Conservation (phyloP, 2,329 filamentous ascomycete species). For the Karstenula rhodostoma region DNA sequence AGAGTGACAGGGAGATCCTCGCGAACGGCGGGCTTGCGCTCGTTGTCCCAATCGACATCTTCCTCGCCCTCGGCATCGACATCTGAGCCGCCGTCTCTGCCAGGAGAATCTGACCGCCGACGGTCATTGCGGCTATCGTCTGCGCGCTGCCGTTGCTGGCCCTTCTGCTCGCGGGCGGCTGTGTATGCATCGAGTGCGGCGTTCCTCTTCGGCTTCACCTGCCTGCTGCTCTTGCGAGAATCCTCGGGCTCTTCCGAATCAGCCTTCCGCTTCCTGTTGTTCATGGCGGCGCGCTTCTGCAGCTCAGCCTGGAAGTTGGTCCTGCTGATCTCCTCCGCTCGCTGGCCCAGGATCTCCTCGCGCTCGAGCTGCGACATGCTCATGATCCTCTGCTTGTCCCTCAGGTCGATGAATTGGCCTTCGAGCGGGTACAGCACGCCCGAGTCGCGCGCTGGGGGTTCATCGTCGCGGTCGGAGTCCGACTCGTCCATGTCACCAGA, state of each 20-base stretch:
- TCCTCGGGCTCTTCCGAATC: conserved; percentile 82
- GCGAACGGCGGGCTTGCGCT: conserved; percentile 61
- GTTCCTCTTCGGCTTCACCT: conserved; percentile 64
- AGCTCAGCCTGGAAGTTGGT: conserved; percentile 84
- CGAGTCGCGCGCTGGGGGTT: conserved; percentile 61
- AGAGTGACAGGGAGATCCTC: conserved; percentile 76
- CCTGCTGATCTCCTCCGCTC: conserved; percentile 81
- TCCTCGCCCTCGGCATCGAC: conserved; percentile 74
- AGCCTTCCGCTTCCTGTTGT: conserved; percentile 75
- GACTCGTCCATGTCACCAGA: conserved; percentile 90
- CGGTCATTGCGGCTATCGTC: conserved; percentile 59
- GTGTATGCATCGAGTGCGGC: conserved; percentile 75
- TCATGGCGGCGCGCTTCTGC: conserved; percentile 73
- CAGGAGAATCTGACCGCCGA: conserved; percentile 53
- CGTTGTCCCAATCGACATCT: conserved; percentile 76
- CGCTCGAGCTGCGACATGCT: conserved; percentile 88
- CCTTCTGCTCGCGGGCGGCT: conserved; percentile 66
- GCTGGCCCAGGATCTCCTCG: conserved; percentile 88
- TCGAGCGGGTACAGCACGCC: conserved; percentile 83
- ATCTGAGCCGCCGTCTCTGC: conserved; percentile 59
- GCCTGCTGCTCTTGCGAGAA: conserved; percentile 69
- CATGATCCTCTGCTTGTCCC: conserved; percentile 71
- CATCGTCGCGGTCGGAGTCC: conserved; percentile 60
- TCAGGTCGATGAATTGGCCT: conserved; percentile 73
- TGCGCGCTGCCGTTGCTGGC: conserved; percentile 61